Evolutionary conservation across 2,329 filamentous ascomycete species (phyloP).

Genomic region (Capronia epimyces): DNA sequence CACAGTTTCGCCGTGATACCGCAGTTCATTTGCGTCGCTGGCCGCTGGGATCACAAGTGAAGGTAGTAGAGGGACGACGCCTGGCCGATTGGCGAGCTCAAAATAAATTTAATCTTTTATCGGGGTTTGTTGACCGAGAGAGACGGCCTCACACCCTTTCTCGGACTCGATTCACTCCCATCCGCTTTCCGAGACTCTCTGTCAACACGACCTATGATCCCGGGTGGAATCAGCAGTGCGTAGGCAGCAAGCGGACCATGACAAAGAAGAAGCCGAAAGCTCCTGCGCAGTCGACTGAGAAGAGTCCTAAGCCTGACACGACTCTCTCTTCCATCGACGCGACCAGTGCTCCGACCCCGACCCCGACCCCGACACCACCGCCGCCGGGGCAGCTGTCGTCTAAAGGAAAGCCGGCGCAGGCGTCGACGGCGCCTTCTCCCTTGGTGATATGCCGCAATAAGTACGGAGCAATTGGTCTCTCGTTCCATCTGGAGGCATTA

Average conservation of each 20-base stretch:
- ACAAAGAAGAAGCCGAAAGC: conserved; percentile 21
- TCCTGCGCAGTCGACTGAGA: conserved; percentile 4
- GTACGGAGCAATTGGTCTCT: conserved; percentile 41
- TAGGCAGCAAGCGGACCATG: conserved; percentile 9
- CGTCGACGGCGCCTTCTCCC: conserved; percentile 39
- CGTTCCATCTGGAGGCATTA: conserved; percentile 1
- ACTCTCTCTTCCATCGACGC: not conserved
- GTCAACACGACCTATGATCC: not conserved
- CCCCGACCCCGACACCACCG: too few relatives aligned
- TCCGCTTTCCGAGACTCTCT: not conserved
- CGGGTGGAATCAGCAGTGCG: not conserved
- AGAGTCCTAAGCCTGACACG: not conserved
- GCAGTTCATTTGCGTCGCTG: too few relatives aligned
- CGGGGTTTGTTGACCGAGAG: too few relatives aligned
- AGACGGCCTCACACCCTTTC: not conserved
- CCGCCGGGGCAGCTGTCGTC: not conserved
- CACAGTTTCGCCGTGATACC: too few relatives aligned
- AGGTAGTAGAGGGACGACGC: too few relatives aligned
- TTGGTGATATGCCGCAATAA: conserved; percentile 64
- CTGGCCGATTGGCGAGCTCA: too few relatives aligned
- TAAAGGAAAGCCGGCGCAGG: not conserved
- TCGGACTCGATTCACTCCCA: not conserved
- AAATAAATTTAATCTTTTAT: too few relatives aligned
- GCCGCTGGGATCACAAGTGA: too few relatives aligned
- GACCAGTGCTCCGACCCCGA: not conserved